A percentile compares a stretch with the other conserved stretches of the same genome.
These are phyloP conservation scores for Hymenochaete sp. DNA, from an alignment of 1,284 basidiomycete species.

Conservation along the genomic window DNA sequence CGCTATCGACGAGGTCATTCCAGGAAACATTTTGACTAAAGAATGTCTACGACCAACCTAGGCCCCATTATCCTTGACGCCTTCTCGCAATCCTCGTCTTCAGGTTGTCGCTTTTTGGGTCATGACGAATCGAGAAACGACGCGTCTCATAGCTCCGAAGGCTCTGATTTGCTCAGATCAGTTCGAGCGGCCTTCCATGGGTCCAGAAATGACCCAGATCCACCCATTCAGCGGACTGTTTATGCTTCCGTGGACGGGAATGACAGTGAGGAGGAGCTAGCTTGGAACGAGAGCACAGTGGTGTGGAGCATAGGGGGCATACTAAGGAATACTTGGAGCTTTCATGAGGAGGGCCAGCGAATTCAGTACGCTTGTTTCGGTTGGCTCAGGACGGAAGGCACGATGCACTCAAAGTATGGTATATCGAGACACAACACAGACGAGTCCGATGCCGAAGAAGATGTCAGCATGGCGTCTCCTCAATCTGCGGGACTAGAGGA, in stretches of 20 bases:
- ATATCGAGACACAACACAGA: slow-evolving; percentile 26
- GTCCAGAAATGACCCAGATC: slow-evolving; percentile 34
- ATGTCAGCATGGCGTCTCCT: not conserved
- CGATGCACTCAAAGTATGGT: slow-evolving; percentile 26
- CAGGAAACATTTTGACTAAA: too few relatives aligned
- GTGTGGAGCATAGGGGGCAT: slow-evolving; percentile 64
- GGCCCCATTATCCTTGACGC: slow-evolving; percentile 9
- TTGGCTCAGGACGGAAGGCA: slow-evolving; percentile 33
- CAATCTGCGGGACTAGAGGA: slow-evolving; percentile 26
- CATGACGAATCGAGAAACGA: slow-evolving; percentile 17
- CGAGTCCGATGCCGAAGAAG: not conserved
- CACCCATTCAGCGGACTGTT: slow-evolving; percentile 32
- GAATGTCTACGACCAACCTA: not conserved
- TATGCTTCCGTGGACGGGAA: slow-evolving; percentile 15
- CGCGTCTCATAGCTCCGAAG: slow-evolving; percentile 19
- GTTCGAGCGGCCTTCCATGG: slow-evolving; percentile 46
- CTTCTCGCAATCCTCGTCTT: slow-evolving; percentile 24
- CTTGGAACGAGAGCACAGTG: slow-evolving; percentile 64
- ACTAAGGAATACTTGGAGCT: slow-evolving; percentile 68
- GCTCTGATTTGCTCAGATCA: slow-evolving; percentile 40
- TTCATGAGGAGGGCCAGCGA: slow-evolving; percentile 57
- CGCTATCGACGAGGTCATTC: too few relatives aligned
- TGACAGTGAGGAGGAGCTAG: slow-evolving; percentile 41
- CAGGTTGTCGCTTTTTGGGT: slow-evolving; percentile 27
- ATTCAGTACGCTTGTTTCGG: slow-evolving; percentile 74